Conservation (phyloP, 257 asterid genomes). For the Echites panduratus region DNA sequence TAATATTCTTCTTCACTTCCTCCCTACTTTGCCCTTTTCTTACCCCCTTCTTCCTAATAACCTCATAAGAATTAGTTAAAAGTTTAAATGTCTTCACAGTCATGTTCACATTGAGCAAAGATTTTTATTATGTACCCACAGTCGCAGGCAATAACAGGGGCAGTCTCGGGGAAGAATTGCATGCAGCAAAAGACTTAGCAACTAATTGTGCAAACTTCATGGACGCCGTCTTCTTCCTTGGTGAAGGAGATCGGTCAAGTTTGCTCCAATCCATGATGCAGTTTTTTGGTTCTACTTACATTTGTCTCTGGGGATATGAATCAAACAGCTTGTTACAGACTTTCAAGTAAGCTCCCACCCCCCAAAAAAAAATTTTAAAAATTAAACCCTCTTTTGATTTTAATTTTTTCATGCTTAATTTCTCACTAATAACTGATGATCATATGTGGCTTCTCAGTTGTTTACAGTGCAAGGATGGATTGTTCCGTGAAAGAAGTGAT, state of each 20-base stretch:
- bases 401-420: too few species aligned
- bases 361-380: too few species aligned
- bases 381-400: not conserved
- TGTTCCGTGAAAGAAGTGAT: conserved; percentile 30
- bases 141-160: not conserved
- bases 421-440: not conserved
- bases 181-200: not conserved
- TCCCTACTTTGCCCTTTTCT: not conserved
- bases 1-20: not conserved
- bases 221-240: conserved; percentile 57
- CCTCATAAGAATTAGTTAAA: not conserved
- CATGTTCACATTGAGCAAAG: conserved; percentile 1
- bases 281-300: conserved; percentile 41
- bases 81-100: not conserved
- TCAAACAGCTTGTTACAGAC: conserved; percentile 19
- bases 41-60: not conserved
- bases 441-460: conserved; percentile 25
- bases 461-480: conserved; percentile 42
- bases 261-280: conserved; percentile 48
- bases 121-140: not conserved
- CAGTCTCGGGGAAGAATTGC: too few species aligned
- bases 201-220: conserved; percentile 8
- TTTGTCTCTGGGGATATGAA: conserved; percentile 62
- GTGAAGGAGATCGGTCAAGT: conserved; percentile 43
- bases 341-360: conserved; percentile 56